Conservation (phyloP, 345 rosid species). For the Geranium brycei region DNA sequence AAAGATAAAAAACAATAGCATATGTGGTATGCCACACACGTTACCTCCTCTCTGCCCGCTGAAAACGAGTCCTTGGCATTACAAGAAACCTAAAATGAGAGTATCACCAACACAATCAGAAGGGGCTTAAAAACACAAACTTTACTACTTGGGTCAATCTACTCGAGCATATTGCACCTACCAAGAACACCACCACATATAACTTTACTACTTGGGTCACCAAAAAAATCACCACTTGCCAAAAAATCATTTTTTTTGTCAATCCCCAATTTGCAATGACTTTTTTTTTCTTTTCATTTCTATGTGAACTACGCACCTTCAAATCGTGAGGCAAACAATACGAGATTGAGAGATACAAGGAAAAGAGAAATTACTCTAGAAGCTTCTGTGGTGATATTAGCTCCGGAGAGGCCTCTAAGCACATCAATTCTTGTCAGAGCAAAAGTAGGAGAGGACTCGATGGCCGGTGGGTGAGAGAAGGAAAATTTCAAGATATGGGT, state of each 20-base stretch:
- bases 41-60: conserved; percentile 82
- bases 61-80: conserved; percentile 64
- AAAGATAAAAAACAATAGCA: conserved; percentile 2
- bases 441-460: neutral
- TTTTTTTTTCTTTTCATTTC: too few species aligned
- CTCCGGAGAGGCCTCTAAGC: neutral
- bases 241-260: too few species aligned
- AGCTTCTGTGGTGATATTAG: neutral
- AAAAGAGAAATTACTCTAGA: neutral
- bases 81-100: conserved; percentile 56
- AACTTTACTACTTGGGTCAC: too few species aligned
- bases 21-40: conserved; percentile 7
- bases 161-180: too few species aligned
- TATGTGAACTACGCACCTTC: too few species aligned
- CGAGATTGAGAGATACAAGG: too few species aligned
- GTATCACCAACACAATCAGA: neutral
- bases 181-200: too few species aligned
- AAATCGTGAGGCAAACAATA: neutral
- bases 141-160: too few species aligned
- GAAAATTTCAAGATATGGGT: neutral
- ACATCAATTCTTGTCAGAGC: neutral
- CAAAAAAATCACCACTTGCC: too few species aligned
- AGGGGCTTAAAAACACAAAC: too few species aligned
- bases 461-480: neutral
- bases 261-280: neutral